Conservation (phyloP, 2,329 filamentous ascomycete genomes). For the Apiospora kogelbergensis region DNA sequence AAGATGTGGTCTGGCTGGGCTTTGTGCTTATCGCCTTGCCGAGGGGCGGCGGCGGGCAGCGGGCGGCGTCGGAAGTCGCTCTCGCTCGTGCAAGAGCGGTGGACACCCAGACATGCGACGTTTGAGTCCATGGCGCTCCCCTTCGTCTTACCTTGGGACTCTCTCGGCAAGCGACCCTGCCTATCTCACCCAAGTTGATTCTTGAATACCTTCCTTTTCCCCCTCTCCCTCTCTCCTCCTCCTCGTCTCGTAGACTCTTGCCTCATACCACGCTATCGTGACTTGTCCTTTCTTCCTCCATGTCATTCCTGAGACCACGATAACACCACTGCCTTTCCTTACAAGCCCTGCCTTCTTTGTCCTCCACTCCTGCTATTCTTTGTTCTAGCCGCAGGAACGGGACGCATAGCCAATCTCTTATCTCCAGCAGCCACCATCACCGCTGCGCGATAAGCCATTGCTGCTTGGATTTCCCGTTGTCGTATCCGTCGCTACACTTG, state of each 20-base stretch:
- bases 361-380: background rate
- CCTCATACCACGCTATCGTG: background rate
- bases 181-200: background rate
- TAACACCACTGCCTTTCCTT: background rate
- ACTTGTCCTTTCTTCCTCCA: background rate
- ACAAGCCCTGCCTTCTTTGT: background rate
- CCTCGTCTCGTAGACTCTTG: background rate
- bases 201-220: background rate
- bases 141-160: background rate
- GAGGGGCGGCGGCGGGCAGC: background rate
- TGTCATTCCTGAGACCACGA: background rate
- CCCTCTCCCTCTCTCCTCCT: background rate
- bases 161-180: background rate
- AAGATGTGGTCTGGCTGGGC: background rate
- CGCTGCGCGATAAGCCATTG: background rate
- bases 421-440: background rate
- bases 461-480: background rate
- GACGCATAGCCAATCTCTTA: background rate
- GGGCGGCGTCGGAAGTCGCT: conserved; percentile 4
- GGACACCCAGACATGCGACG: background rate
- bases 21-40: background rate
- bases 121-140: background rate
- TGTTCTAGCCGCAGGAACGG: background rate
- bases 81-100: background rate
- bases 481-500: background rate